These are phyloP conservation scores for Mucor piriformis DNA, from an alignment of 371 early-diverging fungal species.

Conservation along the genomic window DNA sequence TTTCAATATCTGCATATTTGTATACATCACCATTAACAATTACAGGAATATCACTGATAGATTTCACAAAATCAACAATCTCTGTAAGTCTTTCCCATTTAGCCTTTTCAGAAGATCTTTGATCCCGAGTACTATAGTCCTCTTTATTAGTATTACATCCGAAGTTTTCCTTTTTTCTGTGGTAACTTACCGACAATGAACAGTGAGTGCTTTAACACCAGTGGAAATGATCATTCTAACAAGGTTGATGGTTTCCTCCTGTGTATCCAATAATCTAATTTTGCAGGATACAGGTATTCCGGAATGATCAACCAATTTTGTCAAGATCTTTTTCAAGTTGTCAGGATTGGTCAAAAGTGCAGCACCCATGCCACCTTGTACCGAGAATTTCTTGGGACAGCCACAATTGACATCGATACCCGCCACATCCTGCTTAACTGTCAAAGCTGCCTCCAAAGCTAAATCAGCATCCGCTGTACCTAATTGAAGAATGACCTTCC, in stretches of 20 bases:
- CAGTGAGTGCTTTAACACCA: slow-evolving; percentile 86
- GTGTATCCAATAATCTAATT: slow-evolving; percentile 69
- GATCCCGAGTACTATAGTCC: slow-evolving; percentile 52
- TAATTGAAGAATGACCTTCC: slow-evolving; percentile 73
- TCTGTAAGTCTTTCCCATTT: slow-evolving; percentile 85
- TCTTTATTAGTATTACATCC: neutral
- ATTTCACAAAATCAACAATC: slow-evolving; percentile 63
- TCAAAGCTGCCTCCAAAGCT: slow-evolving; percentile 86
- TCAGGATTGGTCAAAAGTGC: slow-evolving; percentile 89
- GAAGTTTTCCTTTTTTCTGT: neutral
- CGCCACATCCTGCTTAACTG: slow-evolving; percentile 82
- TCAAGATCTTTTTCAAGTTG: slow-evolving; percentile 72
- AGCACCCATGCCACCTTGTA: slow-evolving; percentile 96
- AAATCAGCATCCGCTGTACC: slow-evolving; percentile 86
- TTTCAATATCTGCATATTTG: slow-evolving; percentile 60
- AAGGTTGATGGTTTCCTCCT: slow-evolving; percentile 82
- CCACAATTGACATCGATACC: slow-evolving; percentile 97
- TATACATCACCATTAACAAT: slow-evolving; percentile 94
- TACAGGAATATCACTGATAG: slow-evolving; percentile 69
- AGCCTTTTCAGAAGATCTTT: slow-evolving; percentile 77
- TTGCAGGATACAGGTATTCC: slow-evolving; percentile 83
- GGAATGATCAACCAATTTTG: slow-evolving; percentile 71
- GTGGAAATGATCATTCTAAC: slow-evolving; percentile 82
- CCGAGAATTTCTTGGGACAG: slow-evolving; percentile 93
- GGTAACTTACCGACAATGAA: slow-evolving; percentile 80